Evolutionary conservation across 306 rosid species (phyloP).

Genomic region (Mimosa pudica): DNA sequence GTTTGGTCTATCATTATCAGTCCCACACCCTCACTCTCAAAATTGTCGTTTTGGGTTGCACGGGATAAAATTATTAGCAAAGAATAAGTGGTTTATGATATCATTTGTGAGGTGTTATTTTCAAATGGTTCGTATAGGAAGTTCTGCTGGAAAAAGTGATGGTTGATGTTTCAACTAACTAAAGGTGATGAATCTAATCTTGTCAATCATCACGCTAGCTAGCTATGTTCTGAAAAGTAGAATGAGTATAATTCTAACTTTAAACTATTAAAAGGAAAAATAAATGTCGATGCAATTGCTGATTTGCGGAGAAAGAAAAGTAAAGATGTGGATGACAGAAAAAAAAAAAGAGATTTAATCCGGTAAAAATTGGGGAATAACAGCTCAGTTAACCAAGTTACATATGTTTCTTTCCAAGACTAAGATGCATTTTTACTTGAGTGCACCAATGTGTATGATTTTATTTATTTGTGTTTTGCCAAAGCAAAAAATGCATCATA

Average conservation of each 20-base stretch:
- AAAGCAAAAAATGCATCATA: too few relatives aligned
- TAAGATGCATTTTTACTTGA: too few relatives aligned
- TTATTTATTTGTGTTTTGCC: too few relatives aligned
- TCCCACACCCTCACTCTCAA: neutral
- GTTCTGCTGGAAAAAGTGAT: conserved; percentile 15
- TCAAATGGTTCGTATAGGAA: conserved; percentile 1
- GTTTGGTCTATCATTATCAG: conserved; percentile 7
- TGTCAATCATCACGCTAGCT: conserved; percentile 23
- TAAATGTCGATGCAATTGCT: neutral
- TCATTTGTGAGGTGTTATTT: conserved; percentile 2
- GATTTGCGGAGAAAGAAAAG: neutral
- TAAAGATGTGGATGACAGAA: neutral
- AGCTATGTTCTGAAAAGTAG: neutral
- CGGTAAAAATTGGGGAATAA: neutral
- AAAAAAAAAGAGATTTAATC: neutral
- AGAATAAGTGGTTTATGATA: conserved; percentile 14
- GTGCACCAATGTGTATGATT: too few relatives aligned
- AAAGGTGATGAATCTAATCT: conserved; percentile 27
- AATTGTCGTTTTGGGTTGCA: neutral
- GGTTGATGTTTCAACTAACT: conserved; percentile 32
- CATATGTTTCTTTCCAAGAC: too few relatives aligned
- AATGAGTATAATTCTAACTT: neutral
- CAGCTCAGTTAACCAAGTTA: too few relatives aligned
- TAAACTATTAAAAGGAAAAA: neutral
- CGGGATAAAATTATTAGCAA: conserved; percentile 16